Evolutionary conservation across 177 flowering plant species (phyloP).

Genomic region (Tripterygium wilfordii): DNA sequence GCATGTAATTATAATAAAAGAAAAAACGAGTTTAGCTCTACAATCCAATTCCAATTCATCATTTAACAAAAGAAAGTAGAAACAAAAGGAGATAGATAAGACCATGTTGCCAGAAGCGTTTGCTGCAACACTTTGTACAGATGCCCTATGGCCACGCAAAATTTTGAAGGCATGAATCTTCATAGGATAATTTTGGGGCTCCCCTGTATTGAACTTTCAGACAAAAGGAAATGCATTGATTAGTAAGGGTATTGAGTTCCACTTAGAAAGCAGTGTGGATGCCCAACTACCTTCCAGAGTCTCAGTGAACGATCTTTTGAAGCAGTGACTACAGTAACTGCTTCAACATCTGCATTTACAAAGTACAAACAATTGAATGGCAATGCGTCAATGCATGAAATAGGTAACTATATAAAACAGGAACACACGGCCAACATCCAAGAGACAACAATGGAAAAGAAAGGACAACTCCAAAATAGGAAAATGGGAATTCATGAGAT

Average conservation of each 20-base stretch:
- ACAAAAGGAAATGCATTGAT: conserved; percentile 3
- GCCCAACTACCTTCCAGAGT: conserved; percentile 74
- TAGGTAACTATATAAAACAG: too few relatives aligned
- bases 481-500: too few relatives aligned
- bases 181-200: conserved; percentile 19
- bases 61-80: background rate
- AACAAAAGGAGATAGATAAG: conserved; percentile 6
- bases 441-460: too few relatives aligned
- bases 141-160: conserved; percentile 63
- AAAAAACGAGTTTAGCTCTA: background rate
- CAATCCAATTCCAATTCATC: background rate
- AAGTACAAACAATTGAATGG: too few relatives aligned
- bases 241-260: background rate
- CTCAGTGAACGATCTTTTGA: conserved; percentile 86
- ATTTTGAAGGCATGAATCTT: conserved; percentile 58
- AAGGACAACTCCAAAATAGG: too few relatives aligned
- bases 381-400: too few relatives aligned
- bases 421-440: too few relatives aligned
- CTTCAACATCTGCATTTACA: conserved; percentile 27
- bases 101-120: conserved; percentile 76
- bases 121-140: conserved; percentile 75
- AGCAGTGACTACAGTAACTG: conserved; percentile 63
- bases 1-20: conserved; percentile 3
- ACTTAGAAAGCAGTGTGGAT: background rate
- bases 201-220: conserved; percentile 48